Percentiles rank a stretch among this genome's conserved stretches.
These are phyloP conservation scores for Rhizopus delemar DNA, from an alignment of 371 early-diverging fungal species.

Conservation along the genomic window DNA sequence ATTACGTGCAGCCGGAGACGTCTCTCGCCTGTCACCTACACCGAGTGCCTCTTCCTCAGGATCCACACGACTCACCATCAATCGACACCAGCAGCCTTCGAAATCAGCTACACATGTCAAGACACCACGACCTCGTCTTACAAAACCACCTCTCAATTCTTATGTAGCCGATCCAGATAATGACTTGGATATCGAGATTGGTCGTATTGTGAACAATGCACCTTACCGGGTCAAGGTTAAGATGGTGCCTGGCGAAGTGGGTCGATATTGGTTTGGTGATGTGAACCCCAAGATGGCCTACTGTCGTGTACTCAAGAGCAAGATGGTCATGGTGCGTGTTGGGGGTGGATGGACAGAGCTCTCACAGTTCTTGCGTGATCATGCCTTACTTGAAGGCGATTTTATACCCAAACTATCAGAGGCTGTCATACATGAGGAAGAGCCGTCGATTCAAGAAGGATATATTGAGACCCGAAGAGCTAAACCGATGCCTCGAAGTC, in stretches of 20 bases:
- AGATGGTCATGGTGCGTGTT: constrained; percentile 77
- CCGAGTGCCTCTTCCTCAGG: constrained; percentile 14
- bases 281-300: constrained; percentile 69
- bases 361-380: constrained; percentile 56
- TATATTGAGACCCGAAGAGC: constrained; percentile 42
- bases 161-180: constrained; percentile 68
- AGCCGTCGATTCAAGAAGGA: constrained; percentile 44
- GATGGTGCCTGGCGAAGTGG: constrained; percentile 64
- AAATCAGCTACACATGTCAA: constrained; percentile 31
- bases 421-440: constrained; percentile 19
- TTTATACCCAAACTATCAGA: constrained; percentile 35
- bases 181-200: constrained; percentile 72
- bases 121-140: constrained; percentile 1
- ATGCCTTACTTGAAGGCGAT: constrained; percentile 46
- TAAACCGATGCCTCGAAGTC: not conserved
- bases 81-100: constrained; percentile 28
- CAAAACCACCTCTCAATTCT: constrained; percentile 37
- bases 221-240: constrained; percentile 50
- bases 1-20: constrained; percentile 24
- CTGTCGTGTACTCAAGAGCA: constrained; percentile 68
- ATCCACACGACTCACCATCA: not conserved
- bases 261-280: constrained; percentile 75
- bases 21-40: constrained; percentile 23
- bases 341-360: constrained; percentile 77
- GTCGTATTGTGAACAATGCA: constrained; percentile 66